A percentile compares a stretch with the other conserved stretches of the same genome.
phyloP scores from a whole-genome alignment of 441 rosid species.

The Aquilaria agallochum region DNA sequence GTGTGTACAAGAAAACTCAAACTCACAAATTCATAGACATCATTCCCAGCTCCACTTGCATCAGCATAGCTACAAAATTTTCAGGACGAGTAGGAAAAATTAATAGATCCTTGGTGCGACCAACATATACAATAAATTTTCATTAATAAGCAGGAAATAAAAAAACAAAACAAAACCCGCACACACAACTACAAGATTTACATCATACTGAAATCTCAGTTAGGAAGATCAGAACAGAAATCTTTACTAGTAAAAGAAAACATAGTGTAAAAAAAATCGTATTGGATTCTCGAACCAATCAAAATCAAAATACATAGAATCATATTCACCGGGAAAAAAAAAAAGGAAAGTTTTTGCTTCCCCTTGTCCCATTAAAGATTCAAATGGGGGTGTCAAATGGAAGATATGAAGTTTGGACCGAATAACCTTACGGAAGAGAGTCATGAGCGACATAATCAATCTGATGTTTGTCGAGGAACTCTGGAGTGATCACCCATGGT shows the following conservation, averaged over 20 bases:
- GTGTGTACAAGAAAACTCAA: not conserved
- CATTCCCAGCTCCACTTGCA: slow-evolving; percentile 89
- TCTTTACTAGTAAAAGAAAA: too few species aligned
- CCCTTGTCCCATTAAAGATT: not conserved
- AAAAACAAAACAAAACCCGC: not conserved
- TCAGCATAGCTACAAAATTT: slow-evolving; percentile 63
- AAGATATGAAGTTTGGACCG: slow-evolving; percentile 1
- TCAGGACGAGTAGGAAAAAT: slow-evolving; percentile 7
- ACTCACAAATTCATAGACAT: slow-evolving; percentile 92
- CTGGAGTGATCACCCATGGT: slow-evolving; percentile 78
- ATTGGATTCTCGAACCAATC: too few species aligned
- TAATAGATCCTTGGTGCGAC: not conserved
- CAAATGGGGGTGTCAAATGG: not conserved
- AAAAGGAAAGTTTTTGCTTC: not conserved
- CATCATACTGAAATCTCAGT: too few species aligned
- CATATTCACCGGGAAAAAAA: not conserved
- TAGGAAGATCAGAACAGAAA: too few species aligned
- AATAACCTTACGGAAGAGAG: slow-evolving; percentile 72
- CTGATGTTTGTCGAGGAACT: slow-evolving; percentile 75
- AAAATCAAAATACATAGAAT: not conserved
- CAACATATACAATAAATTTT: not conserved
- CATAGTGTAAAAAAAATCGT: too few species aligned
- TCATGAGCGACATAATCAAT: slow-evolving; percentile 92
- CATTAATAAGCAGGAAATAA: not conserved
- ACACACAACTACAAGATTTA: too few species aligned